Base-by-base conservation (phyloP, 1,284 basidiomycete species). In the Boletus sp. region DNA sequence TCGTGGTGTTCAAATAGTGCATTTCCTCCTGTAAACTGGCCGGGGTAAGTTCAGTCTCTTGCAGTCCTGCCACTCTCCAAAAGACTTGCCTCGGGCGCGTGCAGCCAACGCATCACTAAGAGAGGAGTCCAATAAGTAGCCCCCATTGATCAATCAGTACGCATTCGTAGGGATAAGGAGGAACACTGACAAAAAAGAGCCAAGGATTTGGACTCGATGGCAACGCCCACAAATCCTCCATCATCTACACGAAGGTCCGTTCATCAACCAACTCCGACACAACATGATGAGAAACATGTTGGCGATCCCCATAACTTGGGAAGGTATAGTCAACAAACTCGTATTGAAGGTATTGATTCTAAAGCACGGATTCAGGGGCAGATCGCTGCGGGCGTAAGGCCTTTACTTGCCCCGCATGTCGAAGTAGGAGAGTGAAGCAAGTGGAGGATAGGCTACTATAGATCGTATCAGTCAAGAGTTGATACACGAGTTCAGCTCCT, bases 261-360 rank as follows among this genome's bases (percentile, higher is more conserved):
- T 77, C 72, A 49, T 76, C 65, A 14, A 78, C 59, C 1, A 59
- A 57, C 51, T 80, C 78, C 1, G 76, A 78, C 13, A 76, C 46
- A 8, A 40, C 0, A 74, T 69, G 22, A 78, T 66, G 16, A 59
- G 49, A 37, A 74, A 67, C 70, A 77, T 76, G 12, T 66, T 72
- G 8, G 76, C 40, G 23, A 76, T 73, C 2, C 68, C 70, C 1
- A 67, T 57, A 5, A 74, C 68, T 4, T 69, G 71, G 4, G 71
- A 74, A 0, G 82, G 82, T 42, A 87, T 81, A 4, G 72, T 76
- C 43, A 87, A 70, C 27, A 87, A 64, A 58, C 83, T 86, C 9
- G 78, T 74, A 46, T 77, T 59, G 43, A 82, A 76, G 1, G 81
- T 86, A 52, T 66, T 67, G 66, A 86, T 86, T 2, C 78, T 79